Percentiles rank a stretch among this genome's conserved stretches.
phyloP scores from a whole-genome alignment of 805 yeast genomes.

The Lachancea cidri region DNA sequence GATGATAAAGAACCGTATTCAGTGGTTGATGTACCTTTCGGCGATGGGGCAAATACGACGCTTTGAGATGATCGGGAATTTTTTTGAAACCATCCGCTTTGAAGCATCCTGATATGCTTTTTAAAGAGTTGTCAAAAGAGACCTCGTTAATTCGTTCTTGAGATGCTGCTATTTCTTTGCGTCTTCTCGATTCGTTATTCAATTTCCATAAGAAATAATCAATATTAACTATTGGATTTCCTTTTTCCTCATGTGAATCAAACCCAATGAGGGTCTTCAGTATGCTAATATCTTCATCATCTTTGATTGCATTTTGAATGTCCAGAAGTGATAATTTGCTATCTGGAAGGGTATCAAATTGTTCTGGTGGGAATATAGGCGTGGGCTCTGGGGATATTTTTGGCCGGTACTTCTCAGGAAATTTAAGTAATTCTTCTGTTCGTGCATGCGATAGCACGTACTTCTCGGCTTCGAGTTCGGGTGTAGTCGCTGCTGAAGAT shows the following conservation, averaged over 20 bases:
- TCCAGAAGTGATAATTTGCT: constrained; percentile 34
- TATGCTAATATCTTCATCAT: constrained; percentile 65
- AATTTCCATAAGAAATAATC: constrained; percentile 25
- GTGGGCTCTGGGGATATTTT: constrained; percentile 41
- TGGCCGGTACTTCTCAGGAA: constrained; percentile 45
- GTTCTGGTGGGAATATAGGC: constrained; percentile 48
- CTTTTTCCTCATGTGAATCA: not conserved
- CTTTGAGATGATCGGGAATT: constrained; percentile 66
- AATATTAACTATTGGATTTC: constrained; percentile 4
- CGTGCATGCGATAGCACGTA: constrained; percentile 13
- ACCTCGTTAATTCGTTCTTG: constrained; percentile 26
- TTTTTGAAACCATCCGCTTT: constrained; percentile 69
- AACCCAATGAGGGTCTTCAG: constrained; percentile 42
- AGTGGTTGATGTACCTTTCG: constrained; percentile 63
- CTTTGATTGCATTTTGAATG: constrained; percentile 54
- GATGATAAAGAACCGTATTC: constrained; percentile 61
- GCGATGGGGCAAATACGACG: constrained; percentile 78
- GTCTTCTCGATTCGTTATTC: constrained; percentile 13
- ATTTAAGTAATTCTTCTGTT: constrained; percentile 16
- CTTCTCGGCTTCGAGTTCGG: constrained; percentile 23
- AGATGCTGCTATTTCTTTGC: constrained; percentile 8
- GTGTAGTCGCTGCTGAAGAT: constrained; percentile 22
- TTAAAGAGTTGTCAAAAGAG: constrained; percentile 27
- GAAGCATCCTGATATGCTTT: constrained; percentile 53
- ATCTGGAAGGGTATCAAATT: constrained; percentile 1